Conservation (phyloP, 495 filamentous ascomycete species). For the Tuber borchii region DNA sequence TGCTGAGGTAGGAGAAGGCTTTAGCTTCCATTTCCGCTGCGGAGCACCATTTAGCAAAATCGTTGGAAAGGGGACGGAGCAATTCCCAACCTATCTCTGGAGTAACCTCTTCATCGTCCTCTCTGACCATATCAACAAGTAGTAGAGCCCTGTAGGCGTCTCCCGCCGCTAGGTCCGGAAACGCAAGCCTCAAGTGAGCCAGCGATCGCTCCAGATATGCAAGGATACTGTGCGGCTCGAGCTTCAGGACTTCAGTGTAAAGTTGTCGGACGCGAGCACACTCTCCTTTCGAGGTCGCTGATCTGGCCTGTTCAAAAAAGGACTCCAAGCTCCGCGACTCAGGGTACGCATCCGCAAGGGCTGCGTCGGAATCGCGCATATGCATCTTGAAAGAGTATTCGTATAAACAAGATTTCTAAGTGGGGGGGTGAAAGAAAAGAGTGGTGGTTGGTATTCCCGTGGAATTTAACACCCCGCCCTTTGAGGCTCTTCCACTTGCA, state of each 20-base stretch:
- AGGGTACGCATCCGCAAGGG: not conserved
- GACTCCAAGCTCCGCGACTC: not conserved
- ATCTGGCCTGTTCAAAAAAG: not conserved
- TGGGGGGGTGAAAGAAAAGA: not conserved
- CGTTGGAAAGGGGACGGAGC: constrained; percentile 30
- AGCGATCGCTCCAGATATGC: constrained; percentile 66
- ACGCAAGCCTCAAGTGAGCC: constrained; percentile 66
- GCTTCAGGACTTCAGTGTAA: constrained; percentile 45
- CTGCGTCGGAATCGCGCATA: not conserved
- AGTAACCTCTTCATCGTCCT: constrained; percentile 18
- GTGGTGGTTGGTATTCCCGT: not conserved
- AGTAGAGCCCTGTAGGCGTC: constrained; percentile 87
- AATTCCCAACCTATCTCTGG: constrained; percentile 34
- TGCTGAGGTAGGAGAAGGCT: constrained; percentile 43
- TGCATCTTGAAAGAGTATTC: not conserved
- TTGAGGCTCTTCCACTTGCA: not conserved
- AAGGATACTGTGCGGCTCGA: constrained; percentile 68
- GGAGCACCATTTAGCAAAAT: constrained; percentile 23
- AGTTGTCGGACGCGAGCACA: constrained; percentile 18
- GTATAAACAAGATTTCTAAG: not conserved
- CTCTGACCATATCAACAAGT: constrained; percentile 69
- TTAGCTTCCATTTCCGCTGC: constrained; percentile 48
- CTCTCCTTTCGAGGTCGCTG: not conserved
- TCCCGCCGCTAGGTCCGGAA: constrained; percentile 81
- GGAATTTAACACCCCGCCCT: not conserved